A percentile compares a stretch with the other conserved stretches of the same genome.
These are phyloP conservation scores for Trichoderma harzianum DNA, from an alignment of 2,329 filamentous ascomycete species.

Conservation along the genomic window DNA sequence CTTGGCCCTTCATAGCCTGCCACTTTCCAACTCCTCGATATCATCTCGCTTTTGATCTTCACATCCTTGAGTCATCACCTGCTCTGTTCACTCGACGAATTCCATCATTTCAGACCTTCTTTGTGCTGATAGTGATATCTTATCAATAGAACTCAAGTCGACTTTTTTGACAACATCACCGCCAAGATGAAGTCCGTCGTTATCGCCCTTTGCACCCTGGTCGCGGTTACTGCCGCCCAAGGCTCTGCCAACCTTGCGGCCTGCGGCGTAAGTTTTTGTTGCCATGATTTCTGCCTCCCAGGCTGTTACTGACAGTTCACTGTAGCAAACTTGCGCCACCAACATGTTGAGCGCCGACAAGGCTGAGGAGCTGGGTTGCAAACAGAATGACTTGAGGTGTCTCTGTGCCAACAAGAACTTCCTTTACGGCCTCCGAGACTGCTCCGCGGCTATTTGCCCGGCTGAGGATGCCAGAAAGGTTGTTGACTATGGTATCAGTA, in stretches of 20 bases:
- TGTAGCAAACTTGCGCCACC: constrained; percentile 46
- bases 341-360: constrained; percentile 48
- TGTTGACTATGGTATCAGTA: constrained; percentile 37
- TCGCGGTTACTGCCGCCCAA: constrained; percentile 42
- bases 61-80: background rate
- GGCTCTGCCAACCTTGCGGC: constrained; percentile 40
- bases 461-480: constrained; percentile 34
- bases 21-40: background rate
- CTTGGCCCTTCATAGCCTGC: background rate
- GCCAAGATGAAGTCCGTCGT: constrained; percentile 51
- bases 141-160: constrained; percentile 14
- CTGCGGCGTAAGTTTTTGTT: constrained; percentile 50
- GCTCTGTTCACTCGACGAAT: background rate
- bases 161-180: constrained; percentile 20
- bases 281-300: background rate
- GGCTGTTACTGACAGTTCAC: constrained; percentile 19
- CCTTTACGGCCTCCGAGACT: constrained; percentile 50
- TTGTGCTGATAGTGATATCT: background rate
- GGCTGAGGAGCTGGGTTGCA: constrained; percentile 46
- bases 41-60: background rate
- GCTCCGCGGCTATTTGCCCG: constrained; percentile 43
- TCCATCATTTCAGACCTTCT: background rate
- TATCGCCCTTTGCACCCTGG: constrained; percentile 42
- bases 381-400: constrained; percentile 39
- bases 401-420: constrained; percentile 48